These are phyloP conservation scores for Spizellomyces sp. DNA, from an alignment of 192 early-diverging fungal genomes.

Conservation along the genomic window DNA sequence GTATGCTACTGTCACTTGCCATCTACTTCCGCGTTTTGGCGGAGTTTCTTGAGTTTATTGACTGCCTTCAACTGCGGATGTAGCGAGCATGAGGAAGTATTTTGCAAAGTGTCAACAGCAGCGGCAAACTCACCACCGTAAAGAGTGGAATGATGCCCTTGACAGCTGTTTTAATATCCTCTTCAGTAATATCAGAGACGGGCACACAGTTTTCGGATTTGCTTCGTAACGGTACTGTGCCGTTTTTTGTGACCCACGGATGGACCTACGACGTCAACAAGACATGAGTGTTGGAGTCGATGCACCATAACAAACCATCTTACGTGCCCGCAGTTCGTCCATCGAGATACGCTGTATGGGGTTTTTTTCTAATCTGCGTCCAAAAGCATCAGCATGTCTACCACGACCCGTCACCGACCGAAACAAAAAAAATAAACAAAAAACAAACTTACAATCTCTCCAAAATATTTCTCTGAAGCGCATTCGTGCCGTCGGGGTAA, in stretches of 20 bases:
- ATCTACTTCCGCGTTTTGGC: not conserved
- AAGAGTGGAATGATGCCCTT: conserved; percentile 64
- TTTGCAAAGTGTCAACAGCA: not conserved
- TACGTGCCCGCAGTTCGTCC: conserved; percentile 58
- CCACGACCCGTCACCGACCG: not conserved
- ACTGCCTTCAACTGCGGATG: conserved; percentile 50
- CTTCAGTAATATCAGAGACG: conserved; percentile 82
- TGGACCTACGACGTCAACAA: not conserved
- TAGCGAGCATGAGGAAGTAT: too few relatives aligned
- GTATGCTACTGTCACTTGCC: not conserved
- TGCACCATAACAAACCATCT: conserved; percentile 11
- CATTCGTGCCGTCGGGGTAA: too few relatives aligned
- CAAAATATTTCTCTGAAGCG: too few relatives aligned
- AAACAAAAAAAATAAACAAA: not conserved
- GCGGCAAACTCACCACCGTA: conserved; percentile 55
- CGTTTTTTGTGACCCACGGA: conserved; percentile 79
- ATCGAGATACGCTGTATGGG: conserved; percentile 80
- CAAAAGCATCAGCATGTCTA: conserved; percentile 31
- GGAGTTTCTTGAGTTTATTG: conserved; percentile 45
- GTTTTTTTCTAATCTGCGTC: conserved; percentile 73
- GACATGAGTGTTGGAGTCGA: not conserved
- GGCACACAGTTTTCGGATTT: conserved; percentile 77
- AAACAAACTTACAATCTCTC: too few relatives aligned
- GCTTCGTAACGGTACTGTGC: conserved; percentile 57
- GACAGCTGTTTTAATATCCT: conserved; percentile 79